A percentile compares a stretch with the other conserved stretches of the same genome.
phyloP scores from a whole-genome alignment of 306 rosid genomes.

The Pueraria montana region DNA sequence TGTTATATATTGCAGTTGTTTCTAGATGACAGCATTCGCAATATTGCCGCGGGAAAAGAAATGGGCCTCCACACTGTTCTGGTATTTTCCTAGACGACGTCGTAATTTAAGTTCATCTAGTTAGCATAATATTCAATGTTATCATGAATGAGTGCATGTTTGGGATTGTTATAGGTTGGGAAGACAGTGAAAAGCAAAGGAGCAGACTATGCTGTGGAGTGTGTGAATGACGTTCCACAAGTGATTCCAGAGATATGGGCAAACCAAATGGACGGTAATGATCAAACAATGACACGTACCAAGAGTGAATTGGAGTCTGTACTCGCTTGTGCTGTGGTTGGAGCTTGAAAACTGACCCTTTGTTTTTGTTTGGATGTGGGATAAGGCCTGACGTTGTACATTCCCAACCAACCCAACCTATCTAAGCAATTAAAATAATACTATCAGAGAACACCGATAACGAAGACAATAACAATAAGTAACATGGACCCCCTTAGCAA shows the following conservation, averaged over 20 bases:
- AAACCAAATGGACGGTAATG: slow-evolving; percentile 43
- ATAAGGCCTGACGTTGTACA: slow-evolving; percentile 14
- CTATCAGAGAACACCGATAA: neutral
- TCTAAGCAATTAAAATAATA: neutral
- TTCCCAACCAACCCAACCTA: slow-evolving; percentile 30
- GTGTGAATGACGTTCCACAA: slow-evolving; percentile 56
- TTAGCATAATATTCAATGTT: neutral
- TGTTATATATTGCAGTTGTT: slow-evolving; percentile 61
- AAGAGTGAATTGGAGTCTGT: slow-evolving; percentile 70
- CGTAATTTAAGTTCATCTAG: neutral
- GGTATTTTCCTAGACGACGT: slow-evolving; percentile 50
- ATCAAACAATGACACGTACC: slow-evolving; percentile 51
- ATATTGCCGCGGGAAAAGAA: slow-evolving; percentile 77
- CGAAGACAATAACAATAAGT: neutral
- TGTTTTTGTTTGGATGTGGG: slow-evolving; percentile 19
- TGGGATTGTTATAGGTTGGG: slow-evolving; percentile 67
- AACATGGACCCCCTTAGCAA: neutral
- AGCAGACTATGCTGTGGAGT: slow-evolving; percentile 72
- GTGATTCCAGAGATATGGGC: slow-evolving; percentile 74
- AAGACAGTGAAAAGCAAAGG: slow-evolving; percentile 59
- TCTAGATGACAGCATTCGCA: slow-evolving; percentile 76
- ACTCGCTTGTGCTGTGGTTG: slow-evolving; percentile 60
- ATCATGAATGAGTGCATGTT: neutral
- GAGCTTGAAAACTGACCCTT: slow-evolving; percentile 57
- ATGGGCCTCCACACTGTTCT: slow-evolving; percentile 79